Evolutionary conservation across 2,329 filamentous ascomycete genomes (phyloP).

Genomic region (Elsinoe perseae): DNA sequence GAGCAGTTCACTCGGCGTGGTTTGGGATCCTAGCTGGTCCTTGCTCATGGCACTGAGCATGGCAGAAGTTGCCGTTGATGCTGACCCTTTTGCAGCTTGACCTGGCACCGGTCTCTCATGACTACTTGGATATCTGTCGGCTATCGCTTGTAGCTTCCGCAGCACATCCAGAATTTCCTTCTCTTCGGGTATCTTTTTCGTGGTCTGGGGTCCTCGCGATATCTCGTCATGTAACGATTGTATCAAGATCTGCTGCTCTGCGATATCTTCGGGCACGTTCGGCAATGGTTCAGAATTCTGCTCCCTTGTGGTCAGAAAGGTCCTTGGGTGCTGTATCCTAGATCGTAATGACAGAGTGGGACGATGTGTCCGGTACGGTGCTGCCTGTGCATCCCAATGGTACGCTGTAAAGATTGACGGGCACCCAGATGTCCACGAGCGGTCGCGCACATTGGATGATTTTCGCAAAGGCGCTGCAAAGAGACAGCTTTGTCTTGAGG

Average conservation of each 20-base stretch:
- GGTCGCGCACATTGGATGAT: not conserved
- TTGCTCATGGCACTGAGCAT: constrained; percentile 44
- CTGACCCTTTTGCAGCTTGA: not conserved
- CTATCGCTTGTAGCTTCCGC: constrained; percentile 12
- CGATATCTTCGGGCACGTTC: constrained; percentile 1
- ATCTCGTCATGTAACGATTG: constrained; percentile 13
- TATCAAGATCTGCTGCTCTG: constrained; percentile 14
- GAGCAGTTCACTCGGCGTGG: constrained; percentile 31
- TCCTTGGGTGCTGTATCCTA: not conserved
- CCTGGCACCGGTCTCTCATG: constrained; percentile 15
- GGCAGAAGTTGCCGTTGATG: constrained; percentile 42
- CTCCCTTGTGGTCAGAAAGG: not conserved
- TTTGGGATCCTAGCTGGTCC: constrained; percentile 27
- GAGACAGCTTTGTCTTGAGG: not conserved
- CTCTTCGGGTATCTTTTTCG: constrained; percentile 17
- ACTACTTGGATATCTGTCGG: constrained; percentile 5
- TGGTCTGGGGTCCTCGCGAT: constrained; percentile 7
- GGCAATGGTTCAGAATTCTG: not conserved
- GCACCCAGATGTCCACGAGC: not conserved
- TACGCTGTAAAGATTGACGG: not conserved
- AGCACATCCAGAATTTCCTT: constrained; percentile 15
- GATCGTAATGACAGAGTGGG: not conserved
- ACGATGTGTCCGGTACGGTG: not conserved
- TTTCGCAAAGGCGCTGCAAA: not conserved
- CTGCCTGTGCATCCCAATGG: not conserved